Evolutionary conservation across 2,329 filamentous ascomycete species (phyloP).

Genomic region (Pseudogymnoascus sp.): DNA sequence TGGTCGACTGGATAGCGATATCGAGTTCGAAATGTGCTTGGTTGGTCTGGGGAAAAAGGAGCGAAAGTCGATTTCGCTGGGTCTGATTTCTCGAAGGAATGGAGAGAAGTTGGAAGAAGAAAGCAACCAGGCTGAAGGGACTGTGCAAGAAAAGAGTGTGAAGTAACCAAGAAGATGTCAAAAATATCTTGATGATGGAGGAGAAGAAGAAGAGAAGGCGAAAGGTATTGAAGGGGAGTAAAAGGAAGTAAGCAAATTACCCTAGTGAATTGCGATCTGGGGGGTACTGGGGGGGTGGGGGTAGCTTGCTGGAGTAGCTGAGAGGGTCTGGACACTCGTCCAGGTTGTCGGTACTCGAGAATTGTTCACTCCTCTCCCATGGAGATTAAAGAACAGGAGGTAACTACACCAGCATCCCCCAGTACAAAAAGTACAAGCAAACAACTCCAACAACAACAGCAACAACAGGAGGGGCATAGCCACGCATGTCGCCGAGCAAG

Average conservation of each 20-base stretch:
- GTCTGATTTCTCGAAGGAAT: not conserved
- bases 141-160: slow-evolving; percentile 13
- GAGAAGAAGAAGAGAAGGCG: not conserved
- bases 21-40: not conserved
- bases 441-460: not conserved
- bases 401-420: not conserved
- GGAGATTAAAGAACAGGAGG: not conserved
- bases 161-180: not conserved
- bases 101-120: slow-evolving; percentile 5
- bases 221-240: not conserved
- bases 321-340: not conserved
- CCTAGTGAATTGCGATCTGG: not conserved
- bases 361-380: not conserved
- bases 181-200: slow-evolving; percentile 3
- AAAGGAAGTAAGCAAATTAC: not conserved
- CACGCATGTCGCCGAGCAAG: not conserved
- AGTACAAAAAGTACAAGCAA: not conserved
- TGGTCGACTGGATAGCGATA: not conserved
- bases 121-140: slow-evolving; percentile 7
- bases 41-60: not conserved
- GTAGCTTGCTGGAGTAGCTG: not conserved
- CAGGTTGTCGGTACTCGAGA: not conserved
- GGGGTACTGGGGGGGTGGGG: too few species aligned
- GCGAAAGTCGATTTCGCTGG: slow-evolving; percentile 12
- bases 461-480: not conserved